Base-by-base conservation (phyloP, 2,329 filamentous ascomycete species). In the Xylariaceae sp. region DNA sequence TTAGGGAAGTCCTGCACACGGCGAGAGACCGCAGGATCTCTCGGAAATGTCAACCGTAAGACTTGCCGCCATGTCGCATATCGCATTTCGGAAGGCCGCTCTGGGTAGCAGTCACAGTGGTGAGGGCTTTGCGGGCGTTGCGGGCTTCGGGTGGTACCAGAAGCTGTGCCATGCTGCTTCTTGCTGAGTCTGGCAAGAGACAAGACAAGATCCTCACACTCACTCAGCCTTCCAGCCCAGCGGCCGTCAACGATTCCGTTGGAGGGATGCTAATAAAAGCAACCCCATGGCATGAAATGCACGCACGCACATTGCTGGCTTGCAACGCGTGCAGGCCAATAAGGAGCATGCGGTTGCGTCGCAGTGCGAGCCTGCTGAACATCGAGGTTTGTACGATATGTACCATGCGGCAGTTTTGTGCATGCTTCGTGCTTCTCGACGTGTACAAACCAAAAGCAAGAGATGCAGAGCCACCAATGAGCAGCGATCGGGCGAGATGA, bases 231-330 rank as follows among this genome's bases (percentile, higher is more conserved):
- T 51, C 57, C 23, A 30, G 23, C 23, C 23, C 23, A 30, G 23
- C 57, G 55, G 52, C 53, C 53, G 47, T 47, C 37, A 23, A 37
- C 39, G 37, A 51, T 51, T 35, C n/a, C 49, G 15, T 45, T 23
- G 42, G 48, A 52, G 47, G 17, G 53, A 55, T 49, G 45, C 52
- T 58, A 62, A 58, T 58, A 61, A 61, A 61, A 61, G 59, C 45
- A 61, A 61, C 53, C 44, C 45, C 23, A 30, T 30, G 23, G 23
- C 23, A 56, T 17, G 35, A 37, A 48, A 53, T 49, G 57, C 51
- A 42, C 9, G 53, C 10, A 4, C 6, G 8, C 30, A 23, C 15
- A 10, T 8, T 9, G 37, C 37, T 42, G 37, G 9, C 37, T 9
- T 5, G 37, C 23, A 30, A 30, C 23, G 23, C 9, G 9, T 10